Conservation (phyloP, 345 rosid species). For the rapeseed (Brassica napus) region Da-Ae NC_063437.1:14767001-14767500, state of each 20-base stretch:
- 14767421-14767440: slow-evolving; percentile 1
- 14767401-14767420: not conserved
- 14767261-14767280: slow-evolving; percentile 7
- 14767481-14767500: not conserved
- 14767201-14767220: not conserved
- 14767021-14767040: not conserved
- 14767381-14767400: not conserved
- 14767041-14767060: slow-evolving; percentile 13
- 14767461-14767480: not conserved
- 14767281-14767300: not conserved
- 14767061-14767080: slow-evolving; percentile 22
- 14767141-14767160: not conserved
- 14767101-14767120: not conserved
- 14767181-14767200: not conserved
- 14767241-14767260: not conserved
- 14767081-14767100: not conserved
- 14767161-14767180: slow-evolving; percentile 5
- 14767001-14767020: not conserved
- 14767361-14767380: slow-evolving; percentile 26
- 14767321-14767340: not conserved
- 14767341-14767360: not conserved
- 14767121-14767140: slow-evolving; percentile 7
- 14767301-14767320: not conserved
- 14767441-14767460: slow-evolving; percentile 19
- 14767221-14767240: slow-evolving; percentile 12